Evolutionary conservation across 2,329 filamentous ascomycete species (phyloP), one percentile per base, ranked within the genome.

Genomic region (Penicillium rolfsii): DNA sequence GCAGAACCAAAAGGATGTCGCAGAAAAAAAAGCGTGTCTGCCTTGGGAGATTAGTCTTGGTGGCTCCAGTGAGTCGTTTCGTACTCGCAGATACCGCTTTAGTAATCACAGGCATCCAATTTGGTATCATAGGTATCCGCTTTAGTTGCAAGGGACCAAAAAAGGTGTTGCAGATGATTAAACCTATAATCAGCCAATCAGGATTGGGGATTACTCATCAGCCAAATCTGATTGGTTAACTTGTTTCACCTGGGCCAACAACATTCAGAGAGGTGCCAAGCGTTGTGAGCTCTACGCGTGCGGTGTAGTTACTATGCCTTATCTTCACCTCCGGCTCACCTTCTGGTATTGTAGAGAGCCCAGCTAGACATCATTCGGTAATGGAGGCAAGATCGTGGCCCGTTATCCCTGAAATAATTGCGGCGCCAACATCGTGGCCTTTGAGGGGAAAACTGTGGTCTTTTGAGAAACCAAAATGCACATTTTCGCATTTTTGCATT

Each of bases 291-390:
- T 50, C 11, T 7, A 50, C n/a, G n/a, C n/a, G n/a, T n/a, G n/a
- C n/a, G n/a, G n/a, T n/a, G n/a, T n/a, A n/a, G 35, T 33, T 50
- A 50, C 46, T 33, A 50, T 50, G 26, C 45, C 28, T 50, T 28
- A 33, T 33, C 30, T 33, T 33, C 46, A 35, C 26, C 46, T 50
- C 14, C 16, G 16, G 30, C 46, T 50, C 26, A 50, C 28, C 46
- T 50, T 50, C 28, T 33, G 46, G n/a, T 50, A 50, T 33, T n/a
- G 46, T n/a, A 33, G 46, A 26, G 43, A 50, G 22, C 30, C 24
- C 16, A 49, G 46, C 26, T 50, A 19, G 46, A 35, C 35, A 16
- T 16, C 16, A 50, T 6, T 50, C 5, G 22, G 30, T 12, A 7
- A 50, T 35, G 9, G 46, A 19, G 46, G 12, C 28, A 50, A 50